Evolutionary conservation across 345 rosid genomes (phyloP).

Genomic region (Rhodamnia rubescens): DNA sequence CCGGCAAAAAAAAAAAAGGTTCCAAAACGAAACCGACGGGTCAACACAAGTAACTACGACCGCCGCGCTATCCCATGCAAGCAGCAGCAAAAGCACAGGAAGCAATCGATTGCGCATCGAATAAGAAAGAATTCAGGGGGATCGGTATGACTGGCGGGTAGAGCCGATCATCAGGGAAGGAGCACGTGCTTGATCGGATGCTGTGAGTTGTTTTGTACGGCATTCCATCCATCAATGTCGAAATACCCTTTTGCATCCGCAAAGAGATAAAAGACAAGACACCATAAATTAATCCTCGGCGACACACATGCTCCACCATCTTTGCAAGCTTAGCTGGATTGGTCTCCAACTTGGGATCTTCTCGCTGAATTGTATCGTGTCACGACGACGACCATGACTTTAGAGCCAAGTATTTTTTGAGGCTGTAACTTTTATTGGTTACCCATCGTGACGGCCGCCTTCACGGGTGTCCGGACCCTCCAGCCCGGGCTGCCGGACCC

Average conservation of each 20-base stretch:
- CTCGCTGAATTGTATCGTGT: too few relatives aligned
- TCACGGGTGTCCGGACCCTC: too few relatives aligned
- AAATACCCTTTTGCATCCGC: too few relatives aligned
- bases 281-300: background rate
- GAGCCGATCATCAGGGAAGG: background rate
- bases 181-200: background rate
- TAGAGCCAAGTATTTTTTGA: too few relatives aligned
- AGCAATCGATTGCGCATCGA: too few relatives aligned
- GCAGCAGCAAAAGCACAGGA: too few relatives aligned
- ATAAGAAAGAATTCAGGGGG: too few relatives aligned
- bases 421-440: too few relatives aligned
- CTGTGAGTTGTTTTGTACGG: background rate
- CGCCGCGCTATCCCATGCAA: background rate
- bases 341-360: background rate
- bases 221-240: background rate
- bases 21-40: background rate
- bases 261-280: background rate
- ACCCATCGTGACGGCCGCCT: too few relatives aligned
- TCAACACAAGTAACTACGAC: background rate
- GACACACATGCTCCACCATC: background rate
- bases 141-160: too few relatives aligned
- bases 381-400: too few relatives aligned
- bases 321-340: background rate
- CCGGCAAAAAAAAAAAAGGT: background rate
- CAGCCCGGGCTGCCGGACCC: too few relatives aligned